Evolutionary conservation across 1,284 basidiomycete genomes (phyloP), one percentile per base, ranked within the genome.

Genomic region (Pseudozyma thailandica): DNA sequence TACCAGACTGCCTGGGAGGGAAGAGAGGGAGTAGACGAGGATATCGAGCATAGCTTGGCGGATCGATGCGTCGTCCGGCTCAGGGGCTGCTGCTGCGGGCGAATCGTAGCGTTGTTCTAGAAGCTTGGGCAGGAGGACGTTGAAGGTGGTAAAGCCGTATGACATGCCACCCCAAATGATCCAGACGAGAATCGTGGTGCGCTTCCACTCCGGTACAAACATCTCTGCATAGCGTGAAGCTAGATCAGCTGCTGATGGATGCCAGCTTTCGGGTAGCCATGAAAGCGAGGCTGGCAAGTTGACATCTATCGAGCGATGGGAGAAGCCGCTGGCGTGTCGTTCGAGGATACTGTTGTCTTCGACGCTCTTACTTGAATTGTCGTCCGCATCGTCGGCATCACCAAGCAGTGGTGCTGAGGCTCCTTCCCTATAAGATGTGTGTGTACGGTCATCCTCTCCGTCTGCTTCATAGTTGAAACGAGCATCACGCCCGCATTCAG

Each of bases 81-180:
- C 50, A n/a, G 23, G 10, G 21, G n/a, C 25, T 38, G 35, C 21
- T 25, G 46, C 39, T 15, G 46, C 16, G 25, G 55, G 49, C 7
- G 35, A 25, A 8, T 63, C 71, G 33, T 65, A 65, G 1, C 66
- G 50, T 23, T 54, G 54, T 58, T 74, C 62, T 16, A 98, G 85
- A 15, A 95, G 87, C 77, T 93, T 93, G 0, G 95, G 95, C 20
- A 97, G 87, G 83, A 91, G 98, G 13, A 96, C 93, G 79, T 98
- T 98, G 85, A 98, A 98, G 89, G 95, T 95, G 7, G 92, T 97
- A 79, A 89, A 94, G 2, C 90, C 93, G 90, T 78, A 49, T 49
- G 64, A 66, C 63, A 59, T 70, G 25, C 74, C 63, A 9, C 75
- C 75, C 80, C 80, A 82, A 38, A 81, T 76, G 42, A 65, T 52